phyloP scores from a whole-genome alignment of 768 basidiomycete genomes.

The Naganishia onofrii region DNA sequence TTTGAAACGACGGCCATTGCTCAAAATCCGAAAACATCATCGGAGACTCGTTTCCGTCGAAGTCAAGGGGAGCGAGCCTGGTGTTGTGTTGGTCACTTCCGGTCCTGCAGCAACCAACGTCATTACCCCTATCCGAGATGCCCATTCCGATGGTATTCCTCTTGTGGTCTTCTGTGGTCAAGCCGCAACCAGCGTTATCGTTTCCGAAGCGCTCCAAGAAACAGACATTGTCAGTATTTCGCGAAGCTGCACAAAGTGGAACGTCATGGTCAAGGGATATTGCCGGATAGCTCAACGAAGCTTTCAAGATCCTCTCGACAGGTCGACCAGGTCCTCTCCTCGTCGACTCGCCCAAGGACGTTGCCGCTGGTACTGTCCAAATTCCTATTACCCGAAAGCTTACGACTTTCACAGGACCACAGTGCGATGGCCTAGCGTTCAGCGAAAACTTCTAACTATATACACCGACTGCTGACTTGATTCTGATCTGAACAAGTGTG shows the following conservation, averaged over 20 bases:
- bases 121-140: slow-evolving; percentile 96
- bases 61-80: no score
- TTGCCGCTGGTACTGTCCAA: slow-evolving; percentile 86
- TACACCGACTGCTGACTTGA: no score
- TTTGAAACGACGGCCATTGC: no score
- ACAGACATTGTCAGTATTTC: slow-evolving; percentile 96
- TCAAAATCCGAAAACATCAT: no score
- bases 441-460: no score
- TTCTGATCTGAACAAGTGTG: no score
- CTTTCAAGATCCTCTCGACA: slow-evolving; percentile 97
- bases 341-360: slow-evolving; percentile 97
- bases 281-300: slow-evolving; percentile 93
- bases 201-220: slow-evolving; percentile 99
- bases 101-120: slow-evolving; percentile 98
- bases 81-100: slow-evolving; percentile 95
- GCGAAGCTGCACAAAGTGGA: slow-evolving; percentile 97
- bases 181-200: slow-evolving; percentile 98
- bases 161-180: slow-evolving; percentile 94
- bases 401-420: no score
- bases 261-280: slow-evolving; percentile 99
- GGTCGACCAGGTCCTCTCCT: slow-evolving; percentile 96
- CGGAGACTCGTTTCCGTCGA: no score
- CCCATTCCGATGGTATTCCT: slow-evolving; percentile 87
- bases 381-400: slow-evolving; percentile 79
- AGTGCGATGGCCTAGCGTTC: no score